phyloP scores from a whole-genome alignment of 352 stramenopile genomes.

The Phytophthora megakarya region DNA sequence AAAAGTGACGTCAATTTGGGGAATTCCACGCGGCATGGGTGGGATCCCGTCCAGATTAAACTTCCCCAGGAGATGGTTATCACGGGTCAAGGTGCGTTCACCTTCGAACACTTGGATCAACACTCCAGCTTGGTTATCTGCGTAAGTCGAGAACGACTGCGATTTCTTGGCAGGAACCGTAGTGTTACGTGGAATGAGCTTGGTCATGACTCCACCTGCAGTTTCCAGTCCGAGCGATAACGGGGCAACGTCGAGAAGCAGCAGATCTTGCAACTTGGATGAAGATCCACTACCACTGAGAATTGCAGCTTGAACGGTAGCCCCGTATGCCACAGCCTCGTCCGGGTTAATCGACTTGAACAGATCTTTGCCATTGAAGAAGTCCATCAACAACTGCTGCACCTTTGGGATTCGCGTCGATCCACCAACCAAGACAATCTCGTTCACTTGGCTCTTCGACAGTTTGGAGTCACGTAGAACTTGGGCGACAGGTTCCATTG shows the following conservation, averaged over 20 bases:
- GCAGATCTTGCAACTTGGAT: constrained; percentile 86
- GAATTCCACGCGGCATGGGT: constrained; percentile 86
- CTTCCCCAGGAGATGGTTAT: constrained; percentile 92
- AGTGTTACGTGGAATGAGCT: constrained; percentile 87
- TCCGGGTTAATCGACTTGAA: constrained; percentile 86
- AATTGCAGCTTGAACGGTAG: constrained; percentile 71
- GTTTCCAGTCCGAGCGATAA: constrained; percentile 89
- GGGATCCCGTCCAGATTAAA: constrained; percentile 89
- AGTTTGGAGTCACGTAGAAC: constrained; percentile 91
- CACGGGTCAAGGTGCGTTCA: constrained; percentile 93
- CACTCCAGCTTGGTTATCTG: constrained; percentile 88
- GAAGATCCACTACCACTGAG: constrained; percentile 66
- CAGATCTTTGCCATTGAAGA: constrained; percentile 75
- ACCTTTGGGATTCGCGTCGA: constrained; percentile 80
- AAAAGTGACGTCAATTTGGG: constrained; percentile 91
- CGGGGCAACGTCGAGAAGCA: constrained; percentile 89
- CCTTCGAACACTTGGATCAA: constrained; percentile 92
- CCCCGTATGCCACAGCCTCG: constrained; percentile 82
- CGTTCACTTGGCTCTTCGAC: constrained; percentile 81
- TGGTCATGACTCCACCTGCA: constrained; percentile 89
- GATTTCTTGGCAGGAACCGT: constrained; percentile 88
- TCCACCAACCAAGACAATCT: constrained; percentile 83
- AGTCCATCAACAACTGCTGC: constrained; percentile 62
- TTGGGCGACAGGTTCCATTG: constrained; percentile 90
- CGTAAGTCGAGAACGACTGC: constrained; percentile 89